Evolutionary conservation across 345 rosid genomes (phyloP), one percentile per base, ranked within the genome.

Genomic region (Arabis alpina): DNA sequence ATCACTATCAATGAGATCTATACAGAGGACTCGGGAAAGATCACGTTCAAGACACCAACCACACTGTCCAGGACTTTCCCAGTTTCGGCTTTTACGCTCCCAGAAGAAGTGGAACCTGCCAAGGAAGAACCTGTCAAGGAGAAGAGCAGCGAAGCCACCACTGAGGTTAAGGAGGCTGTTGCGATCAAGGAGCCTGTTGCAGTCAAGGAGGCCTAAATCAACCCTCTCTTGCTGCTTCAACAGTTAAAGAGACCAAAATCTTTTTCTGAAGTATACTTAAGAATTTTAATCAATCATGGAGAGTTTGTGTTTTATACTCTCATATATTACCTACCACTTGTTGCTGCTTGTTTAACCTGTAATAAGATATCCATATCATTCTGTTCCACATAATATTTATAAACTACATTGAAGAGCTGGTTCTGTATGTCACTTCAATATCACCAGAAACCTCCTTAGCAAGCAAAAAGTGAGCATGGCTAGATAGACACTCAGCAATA

Each of bases 11-110:
- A 74, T 37, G 95, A 94, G 13, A 94, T 94, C 60, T 85, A 50
- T 34, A 4, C 80, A 1, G 85, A 89, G 48, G 87, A 82, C 6
- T 43, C 81, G 0, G 88, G 81, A 4, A 91, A 84, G 73, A 83
- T 94, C 71, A 89, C 91, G 6, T 91, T 91, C 83, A 78, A 85
- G 84, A 74, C 93, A 10, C 90, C 99, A 3, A 12, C 95, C n/a
- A 91, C 93, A 32, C 81, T 91, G 19, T 84, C 53, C 69, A 84
- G 96, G 82, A 41, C 86, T 34, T 94, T 84, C 78, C 96, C 94
- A 0, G 84, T 72, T 27, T 73, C 86, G 0, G 97, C 97, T 39
- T 91, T 94, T 47, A 71, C 64, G 77, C 55, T 85, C 44, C 86
- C 86, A 45, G 89, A 80, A 61, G 80, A 80, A 56, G 74, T 59